Evolutionary conservation across 257 asterid genomes (phyloP).

Genomic region (Solanum lignicaule): DNA sequence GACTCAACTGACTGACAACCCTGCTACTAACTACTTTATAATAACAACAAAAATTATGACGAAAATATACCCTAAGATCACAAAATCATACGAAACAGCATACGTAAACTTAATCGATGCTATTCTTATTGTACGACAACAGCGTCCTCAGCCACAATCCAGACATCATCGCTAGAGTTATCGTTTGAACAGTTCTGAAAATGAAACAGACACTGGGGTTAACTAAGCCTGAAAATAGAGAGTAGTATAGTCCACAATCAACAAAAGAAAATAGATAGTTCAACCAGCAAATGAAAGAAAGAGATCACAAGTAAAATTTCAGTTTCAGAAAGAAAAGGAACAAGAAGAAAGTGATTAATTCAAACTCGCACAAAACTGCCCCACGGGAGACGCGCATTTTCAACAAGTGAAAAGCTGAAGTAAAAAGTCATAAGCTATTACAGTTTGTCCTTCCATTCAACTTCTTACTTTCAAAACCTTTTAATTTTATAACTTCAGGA

Average conservation of each 20-base stretch:
- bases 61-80: neutral
- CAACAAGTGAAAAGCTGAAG: neutral
- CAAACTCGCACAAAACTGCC: neutral
- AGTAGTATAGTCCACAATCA: neutral
- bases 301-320: neutral
- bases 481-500: neutral
- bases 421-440: neutral
- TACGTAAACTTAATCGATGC: neutral
- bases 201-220: neutral
- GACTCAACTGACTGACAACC: neutral
- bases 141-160: slow-evolving; percentile 73
- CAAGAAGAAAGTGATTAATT: neutral
- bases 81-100: neutral
- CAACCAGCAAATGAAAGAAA: too few species aligned
- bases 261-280: neutral
- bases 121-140: slow-evolving; percentile 51
- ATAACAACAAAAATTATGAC: neutral
- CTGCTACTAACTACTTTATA: neutral
- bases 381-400: neutral
- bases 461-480: neutral
- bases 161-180: slow-evolving; percentile 22
- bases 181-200: slow-evolving; percentile 51
- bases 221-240: neutral
- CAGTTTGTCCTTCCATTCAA: neutral
- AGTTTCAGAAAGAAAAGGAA: neutral